Percentiles rank a stretch among this genome's conserved stretches.
Conservation (phyloP, 2,329 filamentous ascomycete species). For the Furcasterigmium sp. region DNA sequence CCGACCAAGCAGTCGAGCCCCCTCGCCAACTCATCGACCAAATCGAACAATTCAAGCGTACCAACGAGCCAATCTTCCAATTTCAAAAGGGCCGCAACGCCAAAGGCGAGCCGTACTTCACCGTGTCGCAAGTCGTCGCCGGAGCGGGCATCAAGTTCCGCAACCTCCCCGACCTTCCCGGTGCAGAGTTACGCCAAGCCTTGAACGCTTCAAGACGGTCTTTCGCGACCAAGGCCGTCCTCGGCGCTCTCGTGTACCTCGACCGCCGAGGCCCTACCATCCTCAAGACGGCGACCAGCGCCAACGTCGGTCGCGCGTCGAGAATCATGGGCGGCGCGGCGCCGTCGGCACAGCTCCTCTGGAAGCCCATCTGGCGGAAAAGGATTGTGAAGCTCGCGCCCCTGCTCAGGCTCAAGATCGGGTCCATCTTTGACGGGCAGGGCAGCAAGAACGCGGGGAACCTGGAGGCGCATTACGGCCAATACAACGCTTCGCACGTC, state of each 20-base stretch:
- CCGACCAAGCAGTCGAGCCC: neutral
- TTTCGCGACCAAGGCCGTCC: neutral
- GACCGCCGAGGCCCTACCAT: neutral
- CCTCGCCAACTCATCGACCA: too few relatives aligned
- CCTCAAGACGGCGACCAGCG: neutral
- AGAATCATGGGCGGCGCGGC: neutral
- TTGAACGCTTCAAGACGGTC: neutral
- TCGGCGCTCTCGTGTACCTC: neutral
- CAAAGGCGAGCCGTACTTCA: neutral
- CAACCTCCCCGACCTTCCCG: neutral
- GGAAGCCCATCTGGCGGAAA: conserved; percentile 20
- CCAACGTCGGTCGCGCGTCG: neutral
- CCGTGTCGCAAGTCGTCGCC: neutral
- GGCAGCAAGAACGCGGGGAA: neutral
- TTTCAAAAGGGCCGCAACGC: neutral
- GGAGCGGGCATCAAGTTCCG: neutral
- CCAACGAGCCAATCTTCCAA: neutral
- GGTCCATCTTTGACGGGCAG: conserved; percentile 20
- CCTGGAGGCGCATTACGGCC: neutral
- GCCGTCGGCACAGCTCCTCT: conserved; percentile 13
- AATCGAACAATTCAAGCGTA: neutral
- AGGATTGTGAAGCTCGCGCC: conserved; percentile 22
- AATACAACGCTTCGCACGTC: conserved; percentile 25
- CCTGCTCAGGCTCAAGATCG: conserved; percentile 22
- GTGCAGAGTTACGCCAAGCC: neutral